Evolutionary conservation across 768 basidiomycete species (phyloP), one percentile per base, ranked within the genome.

Genomic region (Boletus subparvulus): DNA sequence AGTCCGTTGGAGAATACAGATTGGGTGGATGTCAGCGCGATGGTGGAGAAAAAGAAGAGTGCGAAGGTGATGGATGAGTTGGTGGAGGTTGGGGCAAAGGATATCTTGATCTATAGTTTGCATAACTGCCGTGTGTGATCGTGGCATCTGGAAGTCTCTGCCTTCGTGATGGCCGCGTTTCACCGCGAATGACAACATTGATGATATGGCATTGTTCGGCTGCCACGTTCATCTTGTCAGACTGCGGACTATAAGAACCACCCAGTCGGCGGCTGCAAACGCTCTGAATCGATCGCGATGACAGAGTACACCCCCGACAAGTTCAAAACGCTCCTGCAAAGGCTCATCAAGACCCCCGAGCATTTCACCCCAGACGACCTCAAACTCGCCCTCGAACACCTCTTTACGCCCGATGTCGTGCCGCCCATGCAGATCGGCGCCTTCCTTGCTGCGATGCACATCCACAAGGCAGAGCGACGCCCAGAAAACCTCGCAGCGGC

Each of bases 1-100:
- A 86, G 85, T 58, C 85, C 87, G 7, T 72, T 98, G 32, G 97
- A 98, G 54, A 80, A 87, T 55, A 80, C 84, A 16, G 83, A 82
- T 5, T 99, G 97, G 97, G 86, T 94, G 3, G 94, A 87, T 2
- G 92, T 99, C 36, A 94, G 87, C 69, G 81, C 80, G 42, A 98
- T 98, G 95, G 88, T 98, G 9, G 87, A 90, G 75, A 92, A 90
- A 77, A 88, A 83, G 58, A 78, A 78, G 43, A 72, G 83, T 16
- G 97, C 97, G 5, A 79, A 79, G 39, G 83, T 88, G 30, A 98
- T 99, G 96, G 97, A 99, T 69, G 76, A 85, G 43, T 75, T 99
- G 45, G 85, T 87, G 59, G 80, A 75, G 50, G 79, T 86, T 39
- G 97, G 97, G 16, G 96, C 97, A 4, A 84, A 92, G 71, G 97